Conservation (phyloP, 768 basidiomycete genomes). For the Podaxis carcinomalis region DNA sequence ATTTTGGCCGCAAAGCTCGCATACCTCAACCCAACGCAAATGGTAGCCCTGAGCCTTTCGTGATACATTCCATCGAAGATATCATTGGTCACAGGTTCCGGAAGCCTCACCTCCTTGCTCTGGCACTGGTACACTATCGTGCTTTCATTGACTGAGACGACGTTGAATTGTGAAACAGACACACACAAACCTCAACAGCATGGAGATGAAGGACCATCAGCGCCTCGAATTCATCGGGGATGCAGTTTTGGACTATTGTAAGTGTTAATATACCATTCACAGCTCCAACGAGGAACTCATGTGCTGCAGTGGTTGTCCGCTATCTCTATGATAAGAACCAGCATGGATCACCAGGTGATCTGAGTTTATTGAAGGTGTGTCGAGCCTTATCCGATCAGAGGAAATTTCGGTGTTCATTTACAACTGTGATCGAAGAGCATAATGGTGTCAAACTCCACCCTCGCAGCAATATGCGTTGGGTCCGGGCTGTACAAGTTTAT, state of each 20-base stretch:
- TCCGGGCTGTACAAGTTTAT: constrained; percentile 63
- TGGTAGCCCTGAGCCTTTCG: constrained; percentile 41
- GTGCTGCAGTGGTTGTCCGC: constrained; percentile 59
- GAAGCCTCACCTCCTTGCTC: constrained; percentile 58
- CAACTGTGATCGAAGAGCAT: constrained; percentile 47
- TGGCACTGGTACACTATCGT: constrained; percentile 58
- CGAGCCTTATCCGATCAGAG: neutral
- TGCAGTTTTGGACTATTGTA: constrained; percentile 80
- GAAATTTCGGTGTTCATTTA: constrained; percentile 6
- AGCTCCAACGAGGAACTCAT: constrained; percentile 9
- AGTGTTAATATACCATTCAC: constrained; percentile 21
- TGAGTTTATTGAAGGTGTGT: constrained; percentile 73
- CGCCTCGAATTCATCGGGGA: constrained; percentile 85
- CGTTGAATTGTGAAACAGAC: constrained; percentile 45
- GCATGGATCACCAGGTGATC: constrained; percentile 65
- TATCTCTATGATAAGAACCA: constrained; percentile 65
- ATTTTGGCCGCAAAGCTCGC: constrained; percentile 53
- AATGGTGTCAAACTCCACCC: constrained; percentile 80
- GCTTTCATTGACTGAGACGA: neutral
- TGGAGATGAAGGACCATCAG: constrained; percentile 60
- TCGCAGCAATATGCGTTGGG: constrained; percentile 73
- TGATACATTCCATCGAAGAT: constrained; percentile 52
- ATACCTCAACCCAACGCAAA: constrained; percentile 39
- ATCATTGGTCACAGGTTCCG: constrained; percentile 63
- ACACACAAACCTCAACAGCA: constrained; percentile 56